These are phyloP conservation scores for Spergularia marina DNA, from an alignment of 148 eudicot genomes.

Conservation along the genomic window DNA sequence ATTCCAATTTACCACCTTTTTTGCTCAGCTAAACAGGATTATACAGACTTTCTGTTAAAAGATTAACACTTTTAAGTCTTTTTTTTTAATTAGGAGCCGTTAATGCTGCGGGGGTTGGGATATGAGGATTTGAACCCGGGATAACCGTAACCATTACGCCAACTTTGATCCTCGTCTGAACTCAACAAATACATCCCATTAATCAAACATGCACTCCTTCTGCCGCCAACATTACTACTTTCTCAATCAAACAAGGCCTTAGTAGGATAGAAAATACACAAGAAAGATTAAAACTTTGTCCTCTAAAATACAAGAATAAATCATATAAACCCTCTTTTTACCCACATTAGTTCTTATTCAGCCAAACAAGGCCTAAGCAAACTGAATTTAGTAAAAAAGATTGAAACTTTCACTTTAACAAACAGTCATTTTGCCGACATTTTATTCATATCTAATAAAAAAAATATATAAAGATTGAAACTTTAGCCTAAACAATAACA, in stretches of 20 bases:
- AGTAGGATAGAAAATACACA: neutral
- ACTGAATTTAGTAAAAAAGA: neutral
- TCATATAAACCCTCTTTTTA: neutral
- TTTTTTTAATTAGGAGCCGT: no score
- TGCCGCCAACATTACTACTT: neutral
- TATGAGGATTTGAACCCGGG: no score
- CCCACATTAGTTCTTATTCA: neutral
- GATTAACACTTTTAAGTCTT: no score
- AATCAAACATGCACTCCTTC: conserved; percentile 8
- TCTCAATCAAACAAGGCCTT: no score
- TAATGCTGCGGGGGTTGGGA: no score
- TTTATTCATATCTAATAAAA: neutral
- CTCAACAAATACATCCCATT: neutral
- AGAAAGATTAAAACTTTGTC: conserved; percentile 11
- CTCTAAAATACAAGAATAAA: neutral
- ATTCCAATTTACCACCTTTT: neutral
- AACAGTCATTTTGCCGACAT: neutral
- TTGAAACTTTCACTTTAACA: neutral
- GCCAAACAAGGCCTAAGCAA: neutral
- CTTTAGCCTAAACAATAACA: conserved; percentile 14
- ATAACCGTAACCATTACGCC: no score
- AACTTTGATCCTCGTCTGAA: no score
- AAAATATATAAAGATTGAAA: conserved; percentile 12
- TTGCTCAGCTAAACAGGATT: no score
- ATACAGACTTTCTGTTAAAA: no score